Evolutionary conservation across 2,329 filamentous ascomycete species (phyloP).

Genomic region (Ceratocystis cacaofunesta): DNA sequence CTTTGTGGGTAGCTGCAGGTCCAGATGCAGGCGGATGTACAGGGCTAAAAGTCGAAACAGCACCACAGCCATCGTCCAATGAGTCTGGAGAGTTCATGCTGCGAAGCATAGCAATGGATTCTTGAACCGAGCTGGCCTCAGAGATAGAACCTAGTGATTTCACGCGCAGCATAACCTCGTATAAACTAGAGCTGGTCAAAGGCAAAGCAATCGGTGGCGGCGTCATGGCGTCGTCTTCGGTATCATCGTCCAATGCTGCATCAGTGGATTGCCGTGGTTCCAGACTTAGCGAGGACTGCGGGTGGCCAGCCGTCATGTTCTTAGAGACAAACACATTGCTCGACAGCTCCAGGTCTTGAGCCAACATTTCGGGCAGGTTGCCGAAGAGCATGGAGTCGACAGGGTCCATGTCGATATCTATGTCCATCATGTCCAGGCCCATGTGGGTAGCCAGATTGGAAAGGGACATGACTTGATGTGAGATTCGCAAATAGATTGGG

Average conservation of each 20-base stretch:
- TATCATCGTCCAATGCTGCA: constrained; percentile 1
- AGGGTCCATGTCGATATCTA: constrained; percentile 7
- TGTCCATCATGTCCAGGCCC: not conserved
- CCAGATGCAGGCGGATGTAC: not conserved
- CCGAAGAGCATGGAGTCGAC: constrained; percentile 22
- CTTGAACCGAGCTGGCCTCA: constrained; percentile 12
- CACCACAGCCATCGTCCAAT: not conserved
- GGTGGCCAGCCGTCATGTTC: constrained; percentile 38
- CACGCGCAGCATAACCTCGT: constrained; percentile 13
- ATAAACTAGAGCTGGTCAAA: constrained; percentile 4
- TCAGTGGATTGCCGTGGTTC: constrained; percentile 1
- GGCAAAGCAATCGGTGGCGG: constrained; percentile 7
- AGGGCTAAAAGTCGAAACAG: constrained; percentile 3
- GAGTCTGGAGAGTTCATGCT: constrained; percentile 4
- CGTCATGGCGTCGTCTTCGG: constrained; percentile 6
- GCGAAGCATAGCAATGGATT: constrained; percentile 13
- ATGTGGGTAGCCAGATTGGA: not conserved
- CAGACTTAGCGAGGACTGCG: constrained; percentile 20
- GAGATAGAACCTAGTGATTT: constrained; percentile 8
- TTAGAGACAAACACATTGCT: constrained; percentile 33
- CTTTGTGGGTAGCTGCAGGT: constrained; percentile 7
- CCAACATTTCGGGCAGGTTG: constrained; percentile 42
- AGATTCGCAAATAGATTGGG: not conserved
- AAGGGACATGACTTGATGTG: not conserved
- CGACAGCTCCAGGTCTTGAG: constrained; percentile 37